A percentile compares a stretch with the other conserved stretches of the same genome.
Evolutionary conservation across 1,139 yeast genomes (phyloP).

Genomic region (Komagataea norvegica): DNA sequence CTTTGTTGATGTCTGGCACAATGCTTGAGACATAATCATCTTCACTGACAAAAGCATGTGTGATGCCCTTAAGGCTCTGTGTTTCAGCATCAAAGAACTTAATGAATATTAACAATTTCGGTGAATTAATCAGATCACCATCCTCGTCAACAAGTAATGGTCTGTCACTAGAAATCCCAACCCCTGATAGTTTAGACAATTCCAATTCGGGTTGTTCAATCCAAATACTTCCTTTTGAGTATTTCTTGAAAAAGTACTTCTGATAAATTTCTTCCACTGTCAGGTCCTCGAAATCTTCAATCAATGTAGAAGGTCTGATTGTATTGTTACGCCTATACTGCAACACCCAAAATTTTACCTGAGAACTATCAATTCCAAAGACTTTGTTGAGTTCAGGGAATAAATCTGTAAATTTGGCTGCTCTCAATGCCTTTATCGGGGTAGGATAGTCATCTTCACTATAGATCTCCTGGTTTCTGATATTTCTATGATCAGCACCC

Average conservation of each 20-base stretch:
- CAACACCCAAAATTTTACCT: constrained; percentile 61
- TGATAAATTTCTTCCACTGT: constrained; percentile 43
- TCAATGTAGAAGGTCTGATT: constrained; percentile 53
- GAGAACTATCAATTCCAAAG: constrained; percentile 37
- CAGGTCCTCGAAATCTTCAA: constrained; percentile 36
- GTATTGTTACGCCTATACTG: constrained; percentile 73
- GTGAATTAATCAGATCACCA: constrained; percentile 29
- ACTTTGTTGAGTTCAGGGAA: constrained; percentile 45
- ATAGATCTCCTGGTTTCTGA: constrained; percentile 43
- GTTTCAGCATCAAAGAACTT: constrained; percentile 61
- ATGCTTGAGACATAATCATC: constrained; percentile 44
- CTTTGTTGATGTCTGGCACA: constrained; percentile 37
- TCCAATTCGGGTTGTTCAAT: constrained; percentile 28
- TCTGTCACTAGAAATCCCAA: constrained; percentile 6
- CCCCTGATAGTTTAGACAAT: constrained; percentile 12
- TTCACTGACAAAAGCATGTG: constrained; percentile 55
- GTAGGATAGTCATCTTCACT: constrained; percentile 34
- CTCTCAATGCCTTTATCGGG: constrained; percentile 51
- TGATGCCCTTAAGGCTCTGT: constrained; percentile 56
- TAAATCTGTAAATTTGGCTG: constrained; percentile 48
- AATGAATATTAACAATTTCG: constrained; percentile 51
- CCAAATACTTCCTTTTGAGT: constrained; percentile 23
- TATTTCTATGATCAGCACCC: constrained; percentile 49
- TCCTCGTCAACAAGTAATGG: constrained; percentile 7
- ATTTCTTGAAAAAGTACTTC: constrained; percentile 24